Base-by-base conservation (phyloP, 306 rosid genomes). In the Sphenostylis stenocarpa region DNA sequence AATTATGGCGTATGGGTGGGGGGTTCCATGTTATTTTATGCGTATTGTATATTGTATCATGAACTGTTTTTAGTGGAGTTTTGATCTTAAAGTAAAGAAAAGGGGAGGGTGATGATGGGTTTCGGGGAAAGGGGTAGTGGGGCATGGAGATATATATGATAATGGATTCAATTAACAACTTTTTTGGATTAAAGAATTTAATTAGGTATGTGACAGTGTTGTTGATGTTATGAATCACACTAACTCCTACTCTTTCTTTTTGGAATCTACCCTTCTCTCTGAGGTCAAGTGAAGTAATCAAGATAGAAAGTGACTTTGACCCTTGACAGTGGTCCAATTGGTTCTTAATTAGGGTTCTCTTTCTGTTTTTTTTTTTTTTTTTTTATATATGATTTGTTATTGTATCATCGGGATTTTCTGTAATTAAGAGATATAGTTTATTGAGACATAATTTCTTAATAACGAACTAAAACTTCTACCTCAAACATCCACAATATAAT, bases 1-100 rank as follows among this genome's bases (percentile, higher is more conserved):
- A 36, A 85, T 88, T 57, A 73, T 78, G 80, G 83, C 51, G 29
- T 56, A 17, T 80, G 81, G 70, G 86, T 81, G 53, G 68, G 86
- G 83, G 69, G 79, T 55, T 73, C 19, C 62, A 26, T 56, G 41
- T 68, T 77, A 62, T 70, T 67, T 56, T 56, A 26, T 57, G 17
- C 67, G 36, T 53, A 38, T 38, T 38, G 11, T 9, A 7, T 8
- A 14, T 56, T 60, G 75, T 77, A 75, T 72, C 26, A 51, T 45
- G 49, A 39, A 17, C 21, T 70, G 5, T 12, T 1, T 3, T 11
- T 41, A 9, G 80, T 76, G 88, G 75, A 60, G 8, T 49, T 72
- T 55, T 84, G 34, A 38, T 85, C 72, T 72, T 31, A 68, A 73
- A 64, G 75, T 20, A 21, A 69, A 28, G 45, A 56, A 72, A 67